Evolutionary conservation across 257 asterid species (phyloP), one percentile per base, ranked within the genome.

Genomic region (Primulina eburnea): DNA sequence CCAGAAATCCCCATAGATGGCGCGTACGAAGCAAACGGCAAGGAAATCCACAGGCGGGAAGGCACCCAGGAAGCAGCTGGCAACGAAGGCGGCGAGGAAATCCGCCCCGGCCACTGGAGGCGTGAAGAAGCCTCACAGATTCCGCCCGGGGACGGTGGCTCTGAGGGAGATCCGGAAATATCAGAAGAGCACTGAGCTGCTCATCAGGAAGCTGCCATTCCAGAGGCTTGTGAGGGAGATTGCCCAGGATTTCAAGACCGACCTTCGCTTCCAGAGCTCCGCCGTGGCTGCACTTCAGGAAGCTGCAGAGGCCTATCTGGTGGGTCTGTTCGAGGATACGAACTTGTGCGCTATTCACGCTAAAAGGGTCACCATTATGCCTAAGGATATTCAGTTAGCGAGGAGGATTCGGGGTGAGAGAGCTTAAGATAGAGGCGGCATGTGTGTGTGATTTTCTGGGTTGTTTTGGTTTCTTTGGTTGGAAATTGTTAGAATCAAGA

Each of bases 221-320:
- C 78, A 77, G 35, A 73, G 82, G 60, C 40, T 77, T 29, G 82
- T 77, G 57, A 63, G 82, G 37, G 82, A 77, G 53, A 77, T 77
- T 28, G 82, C 82, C 16, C 78, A 77, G 70, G 82, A 77, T 52
- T 77, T 77, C 70, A 77, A 77, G 69, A 77, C 78, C 2, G 82
- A 77, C 64, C 82, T 73, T 17, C 75, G 78, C 1, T 77, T 77
- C 78, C 82, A 77, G 75, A 77, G 82, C 78, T 77, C 82, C 52
- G 82, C 82, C 29, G 82, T 77, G n/a, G 43, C 78, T 62, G 82
- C 82, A 40, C 78, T 77, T 21, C 82, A 77, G 82, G 82, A 77
- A 72, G 82, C 82, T 6, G 78, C 78, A 10, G 78, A 77, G 73
- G 78, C 82, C 2, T 77, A 77, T 38, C 55, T 77, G 18, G 78